Evolutionary conservation across 2,329 filamentous ascomycete genomes (phyloP).

Genomic region (Trichoderma hamatum): DNA sequence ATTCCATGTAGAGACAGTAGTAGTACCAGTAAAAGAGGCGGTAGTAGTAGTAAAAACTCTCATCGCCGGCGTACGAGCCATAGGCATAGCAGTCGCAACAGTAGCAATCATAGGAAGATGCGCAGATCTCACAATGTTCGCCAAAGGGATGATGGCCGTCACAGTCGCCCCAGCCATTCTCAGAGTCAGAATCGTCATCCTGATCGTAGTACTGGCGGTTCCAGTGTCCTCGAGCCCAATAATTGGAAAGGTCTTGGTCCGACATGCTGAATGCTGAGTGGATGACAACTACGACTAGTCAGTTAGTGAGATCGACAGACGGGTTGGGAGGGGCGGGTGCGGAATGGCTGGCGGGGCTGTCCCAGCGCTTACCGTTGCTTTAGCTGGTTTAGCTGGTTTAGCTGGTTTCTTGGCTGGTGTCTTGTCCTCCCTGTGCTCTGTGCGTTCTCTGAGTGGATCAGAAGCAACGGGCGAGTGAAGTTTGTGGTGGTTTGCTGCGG

Average conservation of each 20-base stretch:
- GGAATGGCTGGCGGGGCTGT: slow-evolving; percentile 11
- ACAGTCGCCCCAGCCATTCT: background rate
- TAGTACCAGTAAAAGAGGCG: background rate
- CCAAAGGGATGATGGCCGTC: background rate
- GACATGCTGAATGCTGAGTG: background rate
- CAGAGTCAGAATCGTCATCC: background rate
- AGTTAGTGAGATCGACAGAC: slow-evolving; percentile 6
- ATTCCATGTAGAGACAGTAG: background rate
- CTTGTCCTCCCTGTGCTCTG: slow-evolving; percentile 1
- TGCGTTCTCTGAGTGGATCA: background rate
- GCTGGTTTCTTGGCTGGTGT: background rate
- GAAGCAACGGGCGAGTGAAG: background rate
- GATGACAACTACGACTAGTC: background rate
- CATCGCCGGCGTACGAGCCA: background rate
- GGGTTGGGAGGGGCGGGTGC: slow-evolving; percentile 2
- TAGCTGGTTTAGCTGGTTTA: background rate
- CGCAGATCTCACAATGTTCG: background rate
- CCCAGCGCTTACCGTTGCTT: slow-evolving; percentile 1
- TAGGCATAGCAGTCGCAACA: background rate
- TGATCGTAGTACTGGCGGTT: background rate
- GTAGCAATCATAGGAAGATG: background rate
- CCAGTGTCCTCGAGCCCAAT: background rate
- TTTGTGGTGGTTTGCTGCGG: background rate
- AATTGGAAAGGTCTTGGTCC: background rate
- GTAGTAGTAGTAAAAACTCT: background rate